Evolutionary conservation across 2,329 filamentous ascomycete species (phyloP).

Genomic region (Apiospora kogelbergensis): DNA sequence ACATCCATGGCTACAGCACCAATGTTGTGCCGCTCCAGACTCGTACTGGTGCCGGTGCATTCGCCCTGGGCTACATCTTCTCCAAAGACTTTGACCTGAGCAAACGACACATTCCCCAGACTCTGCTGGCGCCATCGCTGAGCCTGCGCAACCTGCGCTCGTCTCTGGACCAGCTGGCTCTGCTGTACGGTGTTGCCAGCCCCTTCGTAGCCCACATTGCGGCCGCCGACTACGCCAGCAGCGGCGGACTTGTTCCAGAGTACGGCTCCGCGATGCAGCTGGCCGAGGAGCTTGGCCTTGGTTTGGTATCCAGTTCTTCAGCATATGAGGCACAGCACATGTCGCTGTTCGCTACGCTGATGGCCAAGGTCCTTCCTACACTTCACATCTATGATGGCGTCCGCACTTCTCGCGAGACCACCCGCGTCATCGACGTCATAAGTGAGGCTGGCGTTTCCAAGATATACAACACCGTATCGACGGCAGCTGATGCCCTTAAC

Average conservation of each 20-base stretch:
- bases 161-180: constrained; percentile 86
- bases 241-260: constrained; percentile 76
- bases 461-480: constrained; percentile 65
- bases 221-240: constrained; percentile 77
- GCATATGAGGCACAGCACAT: constrained; percentile 95
- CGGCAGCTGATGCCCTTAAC: constrained; percentile 58
- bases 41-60: constrained; percentile 81
- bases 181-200: constrained; percentile 88
- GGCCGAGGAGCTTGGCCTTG: constrained; percentile 87
- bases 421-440: constrained; percentile 78
- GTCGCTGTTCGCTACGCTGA: constrained; percentile 80
- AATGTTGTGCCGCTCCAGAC: constrained; percentile 81
- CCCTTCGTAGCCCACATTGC: constrained; percentile 92
- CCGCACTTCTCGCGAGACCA: constrained; percentile 77
- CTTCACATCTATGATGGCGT: constrained; percentile 89
- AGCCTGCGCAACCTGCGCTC: constrained; percentile 77
- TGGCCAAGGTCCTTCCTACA: constrained; percentile 77
- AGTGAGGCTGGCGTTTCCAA: constrained; percentile 69
- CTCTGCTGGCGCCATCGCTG: constrained; percentile 81
- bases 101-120: constrained; percentile 90
- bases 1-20: constrained; percentile 80
- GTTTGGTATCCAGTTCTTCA: constrained; percentile 80
- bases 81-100: constrained; percentile 92
- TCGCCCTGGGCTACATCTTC: constrained; percentile 96
- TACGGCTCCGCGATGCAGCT: constrained; percentile 79